phyloP scores from a whole-genome alignment of 495 filamentous ascomycete species.

The Podospora pseudopauciseta region DNA sequence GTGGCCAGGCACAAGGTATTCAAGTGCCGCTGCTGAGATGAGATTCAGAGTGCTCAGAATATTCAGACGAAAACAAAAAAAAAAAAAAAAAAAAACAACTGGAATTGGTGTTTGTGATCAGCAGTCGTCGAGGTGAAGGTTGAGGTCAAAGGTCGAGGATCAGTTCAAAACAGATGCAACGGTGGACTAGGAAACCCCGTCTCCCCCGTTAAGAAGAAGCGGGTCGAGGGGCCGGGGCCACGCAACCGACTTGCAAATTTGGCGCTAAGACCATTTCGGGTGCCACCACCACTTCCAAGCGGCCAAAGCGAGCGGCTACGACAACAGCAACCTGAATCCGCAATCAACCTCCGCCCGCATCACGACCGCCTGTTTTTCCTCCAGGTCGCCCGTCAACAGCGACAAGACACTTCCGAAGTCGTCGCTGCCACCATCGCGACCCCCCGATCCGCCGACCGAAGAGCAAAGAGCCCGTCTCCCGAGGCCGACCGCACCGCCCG shows the following conservation, averaged over 20 bases:
- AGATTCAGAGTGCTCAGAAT: neutral
- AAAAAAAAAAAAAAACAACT: neutral
- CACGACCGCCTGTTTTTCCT: neutral
- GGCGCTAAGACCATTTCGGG: constrained; percentile 18
- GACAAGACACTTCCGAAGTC: neutral
- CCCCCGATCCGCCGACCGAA: neutral
- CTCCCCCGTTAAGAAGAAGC: neutral
- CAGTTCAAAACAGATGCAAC: neutral
- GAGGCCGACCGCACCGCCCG: neutral
- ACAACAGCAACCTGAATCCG: constrained; percentile 16
- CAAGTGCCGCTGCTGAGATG: constrained; percentile 1
- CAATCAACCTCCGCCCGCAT: constrained; percentile 16
- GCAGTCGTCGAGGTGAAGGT: neutral
- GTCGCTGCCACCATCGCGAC: neutral
- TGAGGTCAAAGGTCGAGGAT: too few relatives aligned
- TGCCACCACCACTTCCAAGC: constrained; percentile 7
- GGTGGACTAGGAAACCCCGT: constrained; percentile 2
- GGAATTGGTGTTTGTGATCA: neutral
- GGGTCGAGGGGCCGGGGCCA: neutral
- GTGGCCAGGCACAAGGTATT: neutral
- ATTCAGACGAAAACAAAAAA: too few relatives aligned
- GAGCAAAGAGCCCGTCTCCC: neutral
- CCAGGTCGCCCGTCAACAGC: neutral
- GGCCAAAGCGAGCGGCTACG: constrained; percentile 23
- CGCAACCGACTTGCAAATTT: constrained; percentile 5